Evolutionary conservation across 106 monocot genomes (phyloP).

Genomic region (Ottelia alismoides): DNA sequence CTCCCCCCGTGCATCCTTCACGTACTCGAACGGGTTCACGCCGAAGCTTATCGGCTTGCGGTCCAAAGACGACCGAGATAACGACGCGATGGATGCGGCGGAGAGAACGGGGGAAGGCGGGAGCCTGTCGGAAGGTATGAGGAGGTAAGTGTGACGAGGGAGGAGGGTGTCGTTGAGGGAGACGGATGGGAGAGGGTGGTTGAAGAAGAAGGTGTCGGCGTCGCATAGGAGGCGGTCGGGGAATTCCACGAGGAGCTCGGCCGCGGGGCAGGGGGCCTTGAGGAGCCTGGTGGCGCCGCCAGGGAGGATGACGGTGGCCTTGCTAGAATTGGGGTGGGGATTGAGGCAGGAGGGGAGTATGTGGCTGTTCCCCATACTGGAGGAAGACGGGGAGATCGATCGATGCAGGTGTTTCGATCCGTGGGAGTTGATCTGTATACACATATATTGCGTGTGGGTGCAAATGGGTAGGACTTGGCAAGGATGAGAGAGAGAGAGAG

Average conservation of each 20-base stretch:
- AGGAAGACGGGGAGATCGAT: too few relatives aligned
- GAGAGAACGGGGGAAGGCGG: conserved; percentile 4
- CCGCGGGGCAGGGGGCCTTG: too few relatives aligned
- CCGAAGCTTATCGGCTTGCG: conserved; percentile 3
- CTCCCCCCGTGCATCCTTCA: conserved; percentile 4
- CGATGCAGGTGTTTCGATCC: too few relatives aligned
- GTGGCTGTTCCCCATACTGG: too few relatives aligned
- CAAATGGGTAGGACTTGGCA: too few relatives aligned
- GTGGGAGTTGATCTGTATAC: too few relatives aligned
- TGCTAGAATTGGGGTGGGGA: too few relatives aligned
- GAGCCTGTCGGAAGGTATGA: conserved; percentile 5
- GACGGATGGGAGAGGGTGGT: conserved; percentile 6
- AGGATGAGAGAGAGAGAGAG: too few relatives aligned
- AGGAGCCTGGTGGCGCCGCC: too few relatives aligned
- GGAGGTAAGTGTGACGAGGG: conserved; percentile 5
- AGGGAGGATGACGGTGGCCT: too few relatives aligned
- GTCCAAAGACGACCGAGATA: neutral
- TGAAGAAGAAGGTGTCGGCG: conserved; percentile 11
- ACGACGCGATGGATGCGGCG: neutral
- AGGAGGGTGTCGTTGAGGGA: conserved; percentile 3
- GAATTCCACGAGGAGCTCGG: conserved; percentile 4
- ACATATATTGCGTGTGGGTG: too few relatives aligned
- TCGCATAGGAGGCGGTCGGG: conserved; percentile 9
- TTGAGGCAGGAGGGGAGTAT: too few relatives aligned
- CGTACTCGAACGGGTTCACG: conserved; percentile 1